phyloP scores from a whole-genome alignment of 345 rosid species.

The Syzygium aromaticum region DNA sequence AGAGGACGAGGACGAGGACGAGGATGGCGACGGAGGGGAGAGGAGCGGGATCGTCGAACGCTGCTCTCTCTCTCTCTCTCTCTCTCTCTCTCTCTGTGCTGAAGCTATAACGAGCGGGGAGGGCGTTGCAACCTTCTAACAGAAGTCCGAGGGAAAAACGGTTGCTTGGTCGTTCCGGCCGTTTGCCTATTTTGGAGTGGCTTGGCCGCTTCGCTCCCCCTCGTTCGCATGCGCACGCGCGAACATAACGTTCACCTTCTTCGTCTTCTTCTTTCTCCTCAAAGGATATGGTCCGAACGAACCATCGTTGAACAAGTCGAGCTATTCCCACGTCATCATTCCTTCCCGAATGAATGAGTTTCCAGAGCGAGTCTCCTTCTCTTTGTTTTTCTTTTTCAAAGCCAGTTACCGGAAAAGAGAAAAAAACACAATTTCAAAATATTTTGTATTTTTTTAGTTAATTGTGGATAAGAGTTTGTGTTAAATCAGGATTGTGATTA shows the following conservation, averaged over 20 bases:
- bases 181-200: neutral
- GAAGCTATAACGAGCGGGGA: neutral
- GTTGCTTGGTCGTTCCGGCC: neutral
- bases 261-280: neutral
- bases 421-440: neutral
- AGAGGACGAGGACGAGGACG: neutral
- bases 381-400: neutral
- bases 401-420: neutral
- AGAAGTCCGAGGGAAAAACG: neutral
- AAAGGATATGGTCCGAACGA: neutral
- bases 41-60: neutral
- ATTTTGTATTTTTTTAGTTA: neutral
- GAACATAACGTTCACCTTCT: neutral
- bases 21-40: neutral
- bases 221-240: neutral
- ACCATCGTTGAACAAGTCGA: neutral
- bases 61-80: neutral
- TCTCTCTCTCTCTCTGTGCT: neutral
- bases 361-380: neutral
- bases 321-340: neutral
- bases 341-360: neutral
- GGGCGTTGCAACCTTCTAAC: neutral
- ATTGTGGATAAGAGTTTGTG: neutral
- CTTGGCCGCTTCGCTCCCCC: neutral
- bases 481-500: neutral